Base-by-base conservation (phyloP, 495 filamentous ascomycete species). In the Hyaloscypha hepaticicola region DNA sequence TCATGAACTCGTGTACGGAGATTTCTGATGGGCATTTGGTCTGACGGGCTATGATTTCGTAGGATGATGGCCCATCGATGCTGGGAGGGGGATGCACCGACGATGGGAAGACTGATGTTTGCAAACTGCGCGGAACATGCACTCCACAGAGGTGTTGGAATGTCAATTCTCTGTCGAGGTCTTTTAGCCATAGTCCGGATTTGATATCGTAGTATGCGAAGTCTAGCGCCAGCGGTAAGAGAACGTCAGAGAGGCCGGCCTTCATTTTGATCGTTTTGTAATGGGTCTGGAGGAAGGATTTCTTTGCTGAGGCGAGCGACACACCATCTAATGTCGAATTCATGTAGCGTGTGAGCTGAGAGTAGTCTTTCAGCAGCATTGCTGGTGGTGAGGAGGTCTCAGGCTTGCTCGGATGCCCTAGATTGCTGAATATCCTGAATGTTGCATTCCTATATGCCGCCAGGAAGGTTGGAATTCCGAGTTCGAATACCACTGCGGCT, bases 31-130 rank as follows among this genome's bases (percentile, higher is more conserved):
- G 83, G 57, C 82, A 85, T 25, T 74, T 72, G 0, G 70, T 76
- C 55, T 86, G 81, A 27, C 75, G 82, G 1, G 84, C 85, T 33
- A 88, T 76, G 3, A 82, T 70, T 58, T 85, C 73, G 72, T 87
- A 82, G 28, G 80, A 86, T 8, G 81, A 80, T 25, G 77, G 83
- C 7, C 79, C 79, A 24, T 78, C 69, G 0, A 66, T 29, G 1
- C 64, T 65, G n/a, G 65, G 64, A 9, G 67, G 49, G 21, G 67
- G 66, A 49, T 74, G 22, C 0, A 61, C 19, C 12, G 61, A 70
- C 9, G 55, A 8, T 25, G 29, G 28, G 24, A 77, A 53, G 7
- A 61, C 29, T 6, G 62, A 63, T 34, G 65, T 65, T n/a, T 69
- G 65, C 8, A 69, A 73, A 49, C 51, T 66, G 38, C 1, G 9